Conservation (phyloP, 345 rosid species). For the Geranium brycei region DNA sequence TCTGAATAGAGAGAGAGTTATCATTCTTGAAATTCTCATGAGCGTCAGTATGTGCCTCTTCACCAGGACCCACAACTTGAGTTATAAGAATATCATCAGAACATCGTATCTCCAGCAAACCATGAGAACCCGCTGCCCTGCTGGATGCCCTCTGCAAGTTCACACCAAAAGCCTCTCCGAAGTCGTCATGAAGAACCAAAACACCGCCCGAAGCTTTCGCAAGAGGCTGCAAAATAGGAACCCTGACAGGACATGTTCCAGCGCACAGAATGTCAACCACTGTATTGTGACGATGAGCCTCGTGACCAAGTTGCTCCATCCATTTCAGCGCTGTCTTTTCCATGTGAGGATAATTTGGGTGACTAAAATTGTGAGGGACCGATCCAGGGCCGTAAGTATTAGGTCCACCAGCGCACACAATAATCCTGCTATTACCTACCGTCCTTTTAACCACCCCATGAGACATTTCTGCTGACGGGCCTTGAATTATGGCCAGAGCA, state of each 20-base stretch:
- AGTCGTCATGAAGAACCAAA: conserved; percentile 91
- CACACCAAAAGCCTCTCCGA: conserved; percentile 96
- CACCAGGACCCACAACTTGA: conserved; percentile 96
- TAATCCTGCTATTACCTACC: conserved; percentile 82
- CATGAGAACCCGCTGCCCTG: conserved; percentile 76
- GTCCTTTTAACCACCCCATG: conserved; percentile 75
- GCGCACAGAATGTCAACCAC: conserved; percentile 90
- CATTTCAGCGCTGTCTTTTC: conserved; percentile 77
- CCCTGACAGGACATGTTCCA: conserved; percentile 92
- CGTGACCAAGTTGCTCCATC: conserved; percentile 77
- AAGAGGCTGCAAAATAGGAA: conserved; percentile 83
- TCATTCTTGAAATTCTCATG: conserved; percentile 63
- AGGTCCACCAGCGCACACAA: conserved; percentile 94
- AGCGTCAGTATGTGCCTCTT: conserved; percentile 70
- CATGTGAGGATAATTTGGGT: conserved; percentile 76
- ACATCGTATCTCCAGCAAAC: conserved; percentile 82
- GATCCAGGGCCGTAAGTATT: conserved; percentile 87
- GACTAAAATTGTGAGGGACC: conserved; percentile 70
- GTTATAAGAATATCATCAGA: conserved; percentile 82
- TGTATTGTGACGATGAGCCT: conserved; percentile 60
- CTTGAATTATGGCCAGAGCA: conserved; percentile 83
- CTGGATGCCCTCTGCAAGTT: conserved; percentile 89
- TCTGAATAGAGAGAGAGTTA: conserved; percentile 53
- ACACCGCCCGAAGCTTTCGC: conserved; percentile 93
- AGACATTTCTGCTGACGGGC: conserved; percentile 86